phyloP scores from a whole-genome alignment of 2,329 filamentous ascomycete genomes.

The Hypoxylon sp. region DNA sequence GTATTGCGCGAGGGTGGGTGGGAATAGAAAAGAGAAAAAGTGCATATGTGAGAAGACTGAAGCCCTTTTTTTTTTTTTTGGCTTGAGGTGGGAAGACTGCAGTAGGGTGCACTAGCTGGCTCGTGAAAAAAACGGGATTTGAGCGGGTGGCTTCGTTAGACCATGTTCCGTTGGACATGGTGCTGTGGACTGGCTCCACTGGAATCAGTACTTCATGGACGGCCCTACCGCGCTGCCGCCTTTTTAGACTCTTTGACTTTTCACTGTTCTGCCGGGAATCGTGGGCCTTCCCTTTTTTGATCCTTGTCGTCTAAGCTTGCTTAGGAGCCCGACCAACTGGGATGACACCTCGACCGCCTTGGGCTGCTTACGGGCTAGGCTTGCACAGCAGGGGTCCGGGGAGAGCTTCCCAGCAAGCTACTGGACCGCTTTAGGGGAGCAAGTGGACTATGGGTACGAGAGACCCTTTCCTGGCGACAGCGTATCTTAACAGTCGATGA shows the following conservation, averaged over 20 bases:
- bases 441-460: conserved; percentile 13
- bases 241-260: conserved; percentile 20
- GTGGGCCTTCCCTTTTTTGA: conserved; percentile 31
- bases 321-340: conserved; percentile 43
- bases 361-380: conserved; percentile 35
- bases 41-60: conserved; percentile 37
- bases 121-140: conserved; percentile 38
- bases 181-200: conserved; percentile 31
- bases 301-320: conserved; percentile 32
- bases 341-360: conserved; percentile 42
- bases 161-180: conserved; percentile 31
- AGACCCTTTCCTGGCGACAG: conserved; percentile 7
- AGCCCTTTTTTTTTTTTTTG: conserved; percentile 21
- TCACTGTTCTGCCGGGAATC: conserved; percentile 21
- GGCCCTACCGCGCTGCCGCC: conserved; percentile 33
- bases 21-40: conserved; percentile 35
- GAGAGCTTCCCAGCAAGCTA: conserved; percentile 34
- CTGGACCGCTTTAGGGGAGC: conserved; percentile 17
- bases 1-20: conserved; percentile 48
- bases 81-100: conserved; percentile 15
- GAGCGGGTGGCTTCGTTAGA: conserved; percentile 38
- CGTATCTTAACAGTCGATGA: conserved; percentile 10
- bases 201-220: conserved; percentile 27
- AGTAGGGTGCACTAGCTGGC: conserved; percentile 37
- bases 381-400: conserved; percentile 37